Conservation (phyloP, 2,329 filamentous ascomycete species). For the Exophiala phaeomuriformis region DNA sequence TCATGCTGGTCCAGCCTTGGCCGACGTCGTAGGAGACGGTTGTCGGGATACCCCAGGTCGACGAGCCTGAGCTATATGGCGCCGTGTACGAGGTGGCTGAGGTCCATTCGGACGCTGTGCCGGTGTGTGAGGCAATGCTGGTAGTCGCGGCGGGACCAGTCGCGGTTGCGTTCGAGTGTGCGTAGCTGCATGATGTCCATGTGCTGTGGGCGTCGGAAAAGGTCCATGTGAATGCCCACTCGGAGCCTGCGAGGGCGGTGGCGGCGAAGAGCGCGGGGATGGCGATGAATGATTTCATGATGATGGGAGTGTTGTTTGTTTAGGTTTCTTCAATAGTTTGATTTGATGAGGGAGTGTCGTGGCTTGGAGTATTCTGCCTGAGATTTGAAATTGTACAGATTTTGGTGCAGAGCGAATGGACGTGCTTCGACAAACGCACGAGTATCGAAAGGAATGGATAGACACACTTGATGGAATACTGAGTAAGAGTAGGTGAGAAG, state of each 20-base stretch:
- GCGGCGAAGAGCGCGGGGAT: conserved; percentile 18
- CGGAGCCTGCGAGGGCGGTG: conserved; percentile 11
- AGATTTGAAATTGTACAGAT: neutral
- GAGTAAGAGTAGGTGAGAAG: neutral
- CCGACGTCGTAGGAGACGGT: conserved; percentile 14
- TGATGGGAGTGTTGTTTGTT: neutral
- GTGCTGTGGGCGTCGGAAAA: conserved; percentile 16
- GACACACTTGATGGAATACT: neutral
- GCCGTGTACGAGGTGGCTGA: conserved; percentile 17
- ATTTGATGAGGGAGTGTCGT: neutral
- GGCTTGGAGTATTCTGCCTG: neutral
- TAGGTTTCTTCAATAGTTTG: neutral
- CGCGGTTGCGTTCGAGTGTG: conserved; percentile 10
- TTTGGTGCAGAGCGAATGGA: conserved; percentile 4
- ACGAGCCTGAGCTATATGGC: conserved; percentile 13
- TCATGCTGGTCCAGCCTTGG: conserved; percentile 15
- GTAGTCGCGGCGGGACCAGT: neutral
- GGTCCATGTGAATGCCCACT: conserved; percentile 19
- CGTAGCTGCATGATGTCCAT: conserved; percentile 11
- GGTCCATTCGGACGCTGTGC: conserved; percentile 2
- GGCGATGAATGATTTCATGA: conserved; percentile 22
- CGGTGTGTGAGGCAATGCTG: conserved; percentile 4
- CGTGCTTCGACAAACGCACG: conserved; percentile 6
- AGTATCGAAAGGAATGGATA: neutral
- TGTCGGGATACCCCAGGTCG: conserved; percentile 15